Evolutionary conservation across 371 early-diverging fungal species (phyloP).

Genomic region (Circinella minor): DNA sequence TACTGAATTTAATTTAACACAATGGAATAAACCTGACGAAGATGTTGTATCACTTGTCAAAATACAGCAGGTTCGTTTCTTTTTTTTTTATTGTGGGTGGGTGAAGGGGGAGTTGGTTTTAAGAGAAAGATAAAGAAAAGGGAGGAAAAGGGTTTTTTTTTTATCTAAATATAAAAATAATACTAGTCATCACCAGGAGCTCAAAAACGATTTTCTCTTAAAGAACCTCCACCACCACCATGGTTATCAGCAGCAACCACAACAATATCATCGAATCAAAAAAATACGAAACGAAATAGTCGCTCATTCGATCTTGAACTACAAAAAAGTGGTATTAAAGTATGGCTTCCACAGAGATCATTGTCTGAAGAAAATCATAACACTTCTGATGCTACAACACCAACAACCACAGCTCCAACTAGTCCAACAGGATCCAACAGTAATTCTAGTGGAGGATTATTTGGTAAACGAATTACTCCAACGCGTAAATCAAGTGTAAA

Average conservation of each 20-base stretch:
- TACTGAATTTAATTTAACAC: conserved; percentile 79
- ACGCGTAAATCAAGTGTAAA: conserved; percentile 3
- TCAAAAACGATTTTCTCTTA: conserved; percentile 5
- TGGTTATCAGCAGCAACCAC: conserved; percentile 7
- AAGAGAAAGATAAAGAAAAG: not conserved
- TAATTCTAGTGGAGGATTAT: not conserved
- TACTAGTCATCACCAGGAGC: conserved; percentile 3
- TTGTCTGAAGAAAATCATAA: conserved; percentile 24
- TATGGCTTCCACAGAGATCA: conserved; percentile 27
- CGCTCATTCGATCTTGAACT: conserved; percentile 37
- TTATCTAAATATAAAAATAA: not conserved
- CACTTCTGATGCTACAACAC: not conserved
- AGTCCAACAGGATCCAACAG: not conserved
- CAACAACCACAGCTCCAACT: not conserved
- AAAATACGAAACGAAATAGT: conserved; percentile 30
- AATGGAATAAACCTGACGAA: conserved; percentile 85
- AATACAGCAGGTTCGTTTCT: conserved; percentile 56
- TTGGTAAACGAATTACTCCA: conserved; percentile 2
- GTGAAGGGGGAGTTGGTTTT: not conserved
- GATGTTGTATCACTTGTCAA: conserved; percentile 78
- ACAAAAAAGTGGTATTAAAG: conserved; percentile 12
- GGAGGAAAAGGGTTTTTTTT: not conserved
- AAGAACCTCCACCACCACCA: conserved; percentile 4
- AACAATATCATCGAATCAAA: not conserved
- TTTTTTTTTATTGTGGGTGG: not conserved